Base-by-base conservation (phyloP, 495 filamentous ascomycete species). In the Aspergillus kassunensis region DNA sequence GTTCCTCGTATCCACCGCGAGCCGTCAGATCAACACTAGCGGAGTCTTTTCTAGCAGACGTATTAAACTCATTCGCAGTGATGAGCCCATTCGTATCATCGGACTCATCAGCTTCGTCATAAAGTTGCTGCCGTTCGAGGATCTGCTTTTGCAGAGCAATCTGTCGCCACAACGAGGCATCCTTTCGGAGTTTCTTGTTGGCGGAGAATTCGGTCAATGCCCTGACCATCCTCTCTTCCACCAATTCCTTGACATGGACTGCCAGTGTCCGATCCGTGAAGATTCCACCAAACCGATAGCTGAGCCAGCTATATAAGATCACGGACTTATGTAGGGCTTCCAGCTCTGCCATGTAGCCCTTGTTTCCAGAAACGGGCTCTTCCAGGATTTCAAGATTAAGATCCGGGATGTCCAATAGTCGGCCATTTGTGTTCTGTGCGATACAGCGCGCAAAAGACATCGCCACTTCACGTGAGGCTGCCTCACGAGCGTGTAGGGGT, bases 301-400 rank as follows among this genome's bases (percentile, higher is more conserved):
- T 82, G 15, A 97, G 75, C 93, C 93, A 98, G 7, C 91, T 74
- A 58, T 96, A 98, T 16, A 92, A 67, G 16, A 92, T 86, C 27
- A 97, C 67, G 13, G 80, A 73, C 62, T 88, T 90, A 69, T 98
- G 95, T 19, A 97, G 70, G 15, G 56, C 60, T 68, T 97, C 95
- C 37, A 96, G 67, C 7, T 73, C 63, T 23, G 67, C 60, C 55
- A 97, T 64, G 47, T 88, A 87, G 0, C 73, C 62, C 41, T 68
- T 76, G 44, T 62, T 63, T 11, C 53, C 60, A 6, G 60, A 74
- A 7, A 69, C 69, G 2, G 72, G 71, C 34, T 75, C 59, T 43
- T 82, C 87, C 3, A 96, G 77, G 1, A 89, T 58, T 43, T 88
- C 85, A 3, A 95, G 64, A 51, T 86, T 75, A 13, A 93, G 55